Percentiles rank a stretch among this genome's conserved stretches.
Evolutionary conservation across 2,329 filamentous ascomycete species (phyloP).

Genomic region (Cytospora leucostoma): DNA sequence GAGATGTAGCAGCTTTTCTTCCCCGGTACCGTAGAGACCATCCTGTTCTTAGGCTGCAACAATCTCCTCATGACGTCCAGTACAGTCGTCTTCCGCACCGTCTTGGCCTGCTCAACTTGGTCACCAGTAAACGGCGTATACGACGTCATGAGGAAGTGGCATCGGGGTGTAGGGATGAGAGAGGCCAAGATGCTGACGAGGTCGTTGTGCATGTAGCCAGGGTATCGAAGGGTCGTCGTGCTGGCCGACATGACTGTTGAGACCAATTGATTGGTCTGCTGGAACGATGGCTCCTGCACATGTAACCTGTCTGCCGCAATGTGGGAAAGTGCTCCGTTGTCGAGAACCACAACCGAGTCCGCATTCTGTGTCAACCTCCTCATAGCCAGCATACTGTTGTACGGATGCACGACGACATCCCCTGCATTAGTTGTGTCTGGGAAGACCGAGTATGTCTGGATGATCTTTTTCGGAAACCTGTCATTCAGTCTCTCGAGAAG

Average conservation of each 20-base stretch:
- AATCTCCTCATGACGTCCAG: slow-evolving; percentile 95
- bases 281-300: slow-evolving; percentile 92
- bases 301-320: slow-evolving; percentile 95
- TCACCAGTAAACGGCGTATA: slow-evolving; percentile 98
- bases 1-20: slow-evolving; percentile 99
- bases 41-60: slow-evolving; percentile 96
- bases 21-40: slow-evolving; percentile 93
- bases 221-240: slow-evolving; percentile 93
- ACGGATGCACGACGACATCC: slow-evolving; percentile 96
- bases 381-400: slow-evolving; percentile 95
- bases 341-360: slow-evolving; percentile 94
- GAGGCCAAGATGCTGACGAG: slow-evolving; percentile 95
- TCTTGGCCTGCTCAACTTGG: slow-evolving; percentile 95
- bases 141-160: slow-evolving; percentile 97
- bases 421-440: slow-evolving; percentile 85
- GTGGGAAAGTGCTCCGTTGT: slow-evolving; percentile 89
- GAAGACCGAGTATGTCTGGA: slow-evolving; percentile 98
- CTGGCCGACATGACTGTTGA: slow-evolving; percentile 99
- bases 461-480: slow-evolving; percentile 96
- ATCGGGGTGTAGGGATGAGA: slow-evolving; percentile 91
- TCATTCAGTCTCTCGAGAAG: slow-evolving; percentile 95
- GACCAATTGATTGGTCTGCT: slow-evolving; percentile 96
- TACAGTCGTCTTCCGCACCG: slow-evolving; percentile 96
- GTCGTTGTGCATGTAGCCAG: slow-evolving; percentile 99
- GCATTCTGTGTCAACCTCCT: slow-evolving; percentile 90